Evolutionary conservation across 805 yeast species (phyloP).

Genomic region (Scheffersomyces lignosus): DNA sequence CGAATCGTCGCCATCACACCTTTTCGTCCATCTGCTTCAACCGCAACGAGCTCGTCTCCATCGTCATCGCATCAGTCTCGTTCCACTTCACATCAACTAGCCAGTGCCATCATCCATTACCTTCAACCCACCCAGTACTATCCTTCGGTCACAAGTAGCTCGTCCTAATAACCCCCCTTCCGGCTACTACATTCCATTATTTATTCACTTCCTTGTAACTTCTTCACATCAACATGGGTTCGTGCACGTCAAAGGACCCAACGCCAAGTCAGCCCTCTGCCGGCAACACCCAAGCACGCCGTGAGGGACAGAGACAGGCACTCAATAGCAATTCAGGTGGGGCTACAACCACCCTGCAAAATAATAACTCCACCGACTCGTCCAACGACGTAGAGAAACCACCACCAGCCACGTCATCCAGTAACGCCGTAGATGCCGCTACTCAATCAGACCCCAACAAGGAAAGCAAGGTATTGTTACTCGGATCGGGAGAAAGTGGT

Average conservation of each 20-base stretch:
- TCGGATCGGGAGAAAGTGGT: constrained; percentile 89
- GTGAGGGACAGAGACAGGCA: constrained; percentile 2
- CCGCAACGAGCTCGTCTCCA: too few relatives aligned
- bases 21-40: too few relatives aligned
- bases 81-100: too few relatives aligned
- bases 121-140: too few relatives aligned
- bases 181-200: too few relatives aligned
- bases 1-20: too few relatives aligned
- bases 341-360: background rate
- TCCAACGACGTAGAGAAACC: constrained; percentile 6
- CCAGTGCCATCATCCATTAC: too few relatives aligned
- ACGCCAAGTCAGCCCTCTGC: constrained; percentile 2
- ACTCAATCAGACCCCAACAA: constrained; percentile 13
- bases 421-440: constrained; percentile 1
- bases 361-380: constrained; percentile 9
- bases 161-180: too few relatives aligned
- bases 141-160: too few relatives aligned
- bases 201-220: too few relatives aligned
- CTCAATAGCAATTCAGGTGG: background rate
- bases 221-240: constrained; percentile 12
- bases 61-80: too few relatives aligned
- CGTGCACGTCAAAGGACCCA: constrained; percentile 14
- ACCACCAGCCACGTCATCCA: constrained; percentile 1
- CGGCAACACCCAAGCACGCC: constrained; percentile 1
- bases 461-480: constrained; percentile 70